Conservation (phyloP, 169 alveolate species). For the Plasmodium gonderi region DNA sequence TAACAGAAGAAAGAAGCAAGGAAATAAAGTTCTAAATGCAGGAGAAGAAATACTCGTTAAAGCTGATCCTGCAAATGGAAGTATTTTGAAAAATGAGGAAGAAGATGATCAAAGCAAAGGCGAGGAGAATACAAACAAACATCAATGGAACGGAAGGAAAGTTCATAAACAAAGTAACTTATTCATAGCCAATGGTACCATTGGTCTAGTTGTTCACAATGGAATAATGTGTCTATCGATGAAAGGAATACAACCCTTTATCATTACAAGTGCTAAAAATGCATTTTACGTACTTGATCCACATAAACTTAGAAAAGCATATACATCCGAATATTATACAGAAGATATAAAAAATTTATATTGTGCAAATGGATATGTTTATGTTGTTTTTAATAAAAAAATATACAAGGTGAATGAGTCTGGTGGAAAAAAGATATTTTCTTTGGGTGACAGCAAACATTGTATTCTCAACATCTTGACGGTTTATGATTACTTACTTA, state of each 20-base stretch:
- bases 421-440: slow-evolving; percentile 25
- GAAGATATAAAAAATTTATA: slow-evolving; percentile 58
- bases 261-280: slow-evolving; percentile 38
- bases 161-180: slow-evolving; percentile 38
- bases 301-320: slow-evolving; percentile 50
- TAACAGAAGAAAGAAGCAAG: background rate
- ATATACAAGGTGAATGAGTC: slow-evolving; percentile 47
- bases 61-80: background rate
- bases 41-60: background rate
- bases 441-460: background rate
- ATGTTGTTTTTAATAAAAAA: slow-evolving; percentile 41
- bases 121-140: background rate
- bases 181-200: slow-evolving; percentile 49
- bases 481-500: slow-evolving; percentile 41
- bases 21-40: background rate
- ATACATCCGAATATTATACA: slow-evolving; percentile 21
- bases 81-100: background rate
- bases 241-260: slow-evolving; percentile 43
- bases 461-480: slow-evolving; percentile 24
- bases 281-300: slow-evolving; percentile 47
- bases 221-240: slow-evolving; percentile 64
- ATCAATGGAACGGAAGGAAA: background rate
- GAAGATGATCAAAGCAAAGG: background rate
- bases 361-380: slow-evolving; percentile 21
- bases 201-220: slow-evolving; percentile 58